Evolutionary conservation across 1,139 yeast species (phyloP), one percentile per base, ranked within the genome.

Genomic region (Yamadazyma trypodendri): DNA sequence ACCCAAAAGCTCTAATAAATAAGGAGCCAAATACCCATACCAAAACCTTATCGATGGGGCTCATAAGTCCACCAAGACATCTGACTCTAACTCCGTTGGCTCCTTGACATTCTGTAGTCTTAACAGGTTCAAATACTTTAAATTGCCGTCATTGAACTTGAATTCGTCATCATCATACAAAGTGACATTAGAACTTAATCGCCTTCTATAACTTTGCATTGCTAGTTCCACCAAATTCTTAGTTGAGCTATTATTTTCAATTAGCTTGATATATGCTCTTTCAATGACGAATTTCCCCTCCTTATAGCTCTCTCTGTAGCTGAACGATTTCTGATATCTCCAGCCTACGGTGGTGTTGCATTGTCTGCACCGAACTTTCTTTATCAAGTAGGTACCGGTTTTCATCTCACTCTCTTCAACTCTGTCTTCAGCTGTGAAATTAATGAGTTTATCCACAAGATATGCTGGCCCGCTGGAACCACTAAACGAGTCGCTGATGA

Each of bases 261-360:
- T 57, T 24, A 51, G 42, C 37, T 50, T 49, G 20, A 58, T 46
- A 31, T 41, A 65, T 29, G 54, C 54, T 37, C 61, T 64, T 61
- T 86, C 95, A 54, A 87, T 78, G 33, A 86, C 90, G 56, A 65
- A 86, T 55, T 82, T 81, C 35, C 89, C 88, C 55, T 81, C 92
- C 56, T 88, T 87, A 58, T 87, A 87, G 43, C 68, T 65, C 58
- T 87, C 88, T 20, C 65, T 55, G 36, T 63, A 60, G 32, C 68
- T 65, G 44, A 67, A 77, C 10, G 92, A 75, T 50, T 72, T 75
- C 43, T 82, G 68, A 57, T 88, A 88, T 48, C 72, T 76, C 96
- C 96, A 87, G 8, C 96, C 96, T 24, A 87, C 61, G 33, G 68
- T 68, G 4, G 61, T 55, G 36, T 64, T 59, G 56, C 96, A 87